These are phyloP conservation scores for Daedaleopsis nitida DNA, from an alignment of 768 basidiomycete genomes.

Conservation along the genomic window DNA sequence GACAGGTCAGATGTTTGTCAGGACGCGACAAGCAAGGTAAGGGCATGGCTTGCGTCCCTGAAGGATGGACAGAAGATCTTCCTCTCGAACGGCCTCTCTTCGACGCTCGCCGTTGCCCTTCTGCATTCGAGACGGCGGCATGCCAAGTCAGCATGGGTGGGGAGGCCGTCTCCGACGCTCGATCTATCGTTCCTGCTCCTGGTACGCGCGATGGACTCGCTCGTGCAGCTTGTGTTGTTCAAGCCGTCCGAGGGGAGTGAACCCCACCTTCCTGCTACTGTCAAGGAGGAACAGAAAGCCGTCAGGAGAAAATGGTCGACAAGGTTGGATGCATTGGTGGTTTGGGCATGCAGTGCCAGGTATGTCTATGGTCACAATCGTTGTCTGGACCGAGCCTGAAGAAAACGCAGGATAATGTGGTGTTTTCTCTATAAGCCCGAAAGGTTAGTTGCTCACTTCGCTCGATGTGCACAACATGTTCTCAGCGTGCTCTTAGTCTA, in stretches of 20 bases:
- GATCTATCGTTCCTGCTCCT: slow-evolving; percentile 69
- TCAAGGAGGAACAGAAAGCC: slow-evolving; percentile 12
- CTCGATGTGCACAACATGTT: not conserved
- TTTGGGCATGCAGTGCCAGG: slow-evolving; percentile 82
- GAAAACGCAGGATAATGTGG: slow-evolving; percentile 75
- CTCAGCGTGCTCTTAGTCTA: slow-evolving; percentile 40
- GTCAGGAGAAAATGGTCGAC: slow-evolving; percentile 37
- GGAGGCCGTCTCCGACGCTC: slow-evolving; percentile 53
- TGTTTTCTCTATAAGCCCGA: slow-evolving; percentile 81
- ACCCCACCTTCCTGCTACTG: slow-evolving; percentile 1
- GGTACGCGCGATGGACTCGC: slow-evolving; percentile 69
- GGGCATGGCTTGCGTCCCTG: slow-evolving; percentile 30
- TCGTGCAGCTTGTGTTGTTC: slow-evolving; percentile 54
- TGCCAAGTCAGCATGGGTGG: slow-evolving; percentile 3
- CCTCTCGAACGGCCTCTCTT: slow-evolving; percentile 56
- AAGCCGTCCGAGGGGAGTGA: slow-evolving; percentile 13
- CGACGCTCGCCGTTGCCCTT: slow-evolving; percentile 56
- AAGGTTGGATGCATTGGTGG: slow-evolving; percentile 66
- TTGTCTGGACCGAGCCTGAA: not conserved
- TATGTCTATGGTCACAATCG: slow-evolving; percentile 31
- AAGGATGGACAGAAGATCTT: slow-evolving; percentile 54
- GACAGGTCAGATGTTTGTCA: not conserved
- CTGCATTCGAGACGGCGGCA: slow-evolving; percentile 51
- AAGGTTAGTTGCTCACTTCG: slow-evolving; percentile 43
- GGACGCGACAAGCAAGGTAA: not conserved